These are phyloP conservation scores for Hippophae tibetana DNA, from an alignment of 306 rosid genomes.

Conservation along the genomic window DNA sequence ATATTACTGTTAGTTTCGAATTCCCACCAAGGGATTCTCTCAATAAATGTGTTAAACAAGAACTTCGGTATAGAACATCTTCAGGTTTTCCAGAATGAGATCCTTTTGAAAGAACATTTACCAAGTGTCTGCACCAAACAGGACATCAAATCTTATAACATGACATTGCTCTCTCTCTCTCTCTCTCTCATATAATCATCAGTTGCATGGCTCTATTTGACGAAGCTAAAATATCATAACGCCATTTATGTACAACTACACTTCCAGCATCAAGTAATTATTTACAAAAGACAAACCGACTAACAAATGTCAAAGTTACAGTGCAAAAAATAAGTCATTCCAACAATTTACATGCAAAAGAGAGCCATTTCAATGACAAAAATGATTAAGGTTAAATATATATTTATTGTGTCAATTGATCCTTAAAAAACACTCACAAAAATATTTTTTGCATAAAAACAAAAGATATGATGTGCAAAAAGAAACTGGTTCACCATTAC, in stretches of 20 bases:
- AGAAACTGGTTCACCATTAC: no score
- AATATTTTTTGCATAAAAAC: background rate
- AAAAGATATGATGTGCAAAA: background rate
- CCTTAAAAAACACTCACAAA: background rate
- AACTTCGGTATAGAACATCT: constrained; percentile 36
- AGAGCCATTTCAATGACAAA: background rate
- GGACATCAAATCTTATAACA: constrained; percentile 9
- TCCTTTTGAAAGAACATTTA: constrained; percentile 51
- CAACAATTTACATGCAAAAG: no score
- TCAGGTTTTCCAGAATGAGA: constrained; percentile 36
- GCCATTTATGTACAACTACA: no score
- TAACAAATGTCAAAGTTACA: no score
- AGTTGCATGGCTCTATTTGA: background rate
- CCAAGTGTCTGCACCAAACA: constrained; percentile 54
- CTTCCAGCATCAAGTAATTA: no score
- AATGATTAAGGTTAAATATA: background rate
- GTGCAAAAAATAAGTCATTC: no score
- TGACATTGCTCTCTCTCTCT: background rate
- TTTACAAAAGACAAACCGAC: no score
- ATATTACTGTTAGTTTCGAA: constrained; percentile 73
- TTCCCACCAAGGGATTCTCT: constrained; percentile 84
- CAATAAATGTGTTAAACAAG: constrained; percentile 69
- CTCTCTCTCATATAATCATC: background rate
- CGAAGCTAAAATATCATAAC: background rate
- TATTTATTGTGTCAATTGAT: background rate